Evolutionary conservation across 768 basidiomycete genomes (phyloP).

Genomic region (Tylopilus sp.): DNA sequence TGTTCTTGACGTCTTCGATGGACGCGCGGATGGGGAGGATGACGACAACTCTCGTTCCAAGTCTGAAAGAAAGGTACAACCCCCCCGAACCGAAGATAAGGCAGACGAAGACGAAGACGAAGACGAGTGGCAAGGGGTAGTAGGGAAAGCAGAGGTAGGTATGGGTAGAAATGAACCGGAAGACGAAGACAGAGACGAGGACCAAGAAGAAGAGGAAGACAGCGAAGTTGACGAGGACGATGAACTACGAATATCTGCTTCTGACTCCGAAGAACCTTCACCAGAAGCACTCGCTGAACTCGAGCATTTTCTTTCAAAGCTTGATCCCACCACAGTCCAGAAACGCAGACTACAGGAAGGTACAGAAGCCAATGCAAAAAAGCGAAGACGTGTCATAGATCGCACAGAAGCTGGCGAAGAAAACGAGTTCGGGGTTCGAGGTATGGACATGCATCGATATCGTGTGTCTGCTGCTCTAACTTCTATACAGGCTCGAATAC

Average conservation of each 20-base stretch:
- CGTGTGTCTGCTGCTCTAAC: constrained; percentile 1
- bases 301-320: constrained; percentile 63
- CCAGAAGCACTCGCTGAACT: constrained; percentile 65
- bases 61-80: constrained; percentile 3
- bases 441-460: constrained; percentile 26
- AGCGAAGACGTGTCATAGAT: constrained; percentile 62
- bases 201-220: constrained; percentile 32
- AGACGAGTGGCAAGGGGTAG: constrained; percentile 25
- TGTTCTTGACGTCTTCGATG: constrained; percentile 63
- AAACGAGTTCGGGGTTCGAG: constrained; percentile 70
- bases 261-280: constrained; percentile 47
- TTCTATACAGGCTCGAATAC: constrained; percentile 35
- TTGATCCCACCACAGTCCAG: constrained; percentile 51
- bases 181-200: constrained; percentile 29
- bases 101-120: constrained; percentile 42
- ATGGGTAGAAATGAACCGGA: constrained; percentile 38
- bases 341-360: constrained; percentile 48
- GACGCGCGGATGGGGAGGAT: constrained; percentile 42
- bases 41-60: constrained; percentile 11
- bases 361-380: constrained; percentile 35
- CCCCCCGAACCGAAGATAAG: constrained; percentile 52
- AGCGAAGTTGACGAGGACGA: constrained; percentile 33
- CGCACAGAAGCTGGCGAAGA: constrained; percentile 77
- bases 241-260: constrained; percentile 45
- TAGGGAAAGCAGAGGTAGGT: constrained; percentile 24